A percentile compares a stretch with the other conserved stretches of the same genome.
Evolutionary conservation across 2,329 filamentous ascomycete species (phyloP).

Genomic region (Ophiocordyceps camponoti-floridani): DNA sequence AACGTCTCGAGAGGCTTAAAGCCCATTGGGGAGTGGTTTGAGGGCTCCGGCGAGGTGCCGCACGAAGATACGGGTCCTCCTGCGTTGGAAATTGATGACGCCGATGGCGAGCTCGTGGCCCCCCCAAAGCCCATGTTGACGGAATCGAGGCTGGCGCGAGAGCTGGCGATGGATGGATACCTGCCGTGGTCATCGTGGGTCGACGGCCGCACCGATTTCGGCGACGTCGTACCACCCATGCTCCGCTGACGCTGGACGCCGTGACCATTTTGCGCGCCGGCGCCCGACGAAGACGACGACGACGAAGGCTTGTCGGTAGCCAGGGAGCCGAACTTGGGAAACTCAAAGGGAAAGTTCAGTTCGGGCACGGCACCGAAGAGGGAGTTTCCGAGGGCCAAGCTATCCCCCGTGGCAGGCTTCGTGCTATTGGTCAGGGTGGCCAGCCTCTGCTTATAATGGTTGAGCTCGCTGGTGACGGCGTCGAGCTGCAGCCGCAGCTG

Average conservation of each 20-base stretch:
- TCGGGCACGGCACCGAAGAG: constrained; percentile 45
- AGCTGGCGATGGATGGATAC: constrained; percentile 20
- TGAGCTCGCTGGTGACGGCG: constrained; percentile 66
- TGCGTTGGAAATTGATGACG: constrained; percentile 40
- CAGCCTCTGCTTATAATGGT: constrained; percentile 78
- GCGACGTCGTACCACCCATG: constrained; percentile 9
- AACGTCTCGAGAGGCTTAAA: constrained; percentile 45
- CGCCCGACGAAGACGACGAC: too few relatives aligned
- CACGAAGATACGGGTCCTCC: constrained; percentile 44
- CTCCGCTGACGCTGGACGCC: constrained; percentile 10
- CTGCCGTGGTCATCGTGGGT: neutral
- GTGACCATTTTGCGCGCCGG: constrained; percentile 6
- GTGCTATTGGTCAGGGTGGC: constrained; percentile 30
- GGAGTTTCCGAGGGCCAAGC: constrained; percentile 21
- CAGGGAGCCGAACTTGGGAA: constrained; percentile 78
- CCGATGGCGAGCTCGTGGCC: constrained; percentile 46
- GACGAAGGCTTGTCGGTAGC: constrained; percentile 17
- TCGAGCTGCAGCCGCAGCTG: constrained; percentile 76
- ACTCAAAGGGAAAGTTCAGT: constrained; percentile 86
- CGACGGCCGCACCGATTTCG: constrained; percentile 1
- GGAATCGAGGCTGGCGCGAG: constrained; percentile 33
- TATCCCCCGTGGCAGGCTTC: constrained; percentile 20
- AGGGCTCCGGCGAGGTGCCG: constrained; percentile 62
- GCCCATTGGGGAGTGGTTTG: constrained; percentile 50
- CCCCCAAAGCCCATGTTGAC: constrained; percentile 22